Evolutionary conservation across 139 green algal species (phyloP).

Genomic region (Chlorella sp.): DNA sequence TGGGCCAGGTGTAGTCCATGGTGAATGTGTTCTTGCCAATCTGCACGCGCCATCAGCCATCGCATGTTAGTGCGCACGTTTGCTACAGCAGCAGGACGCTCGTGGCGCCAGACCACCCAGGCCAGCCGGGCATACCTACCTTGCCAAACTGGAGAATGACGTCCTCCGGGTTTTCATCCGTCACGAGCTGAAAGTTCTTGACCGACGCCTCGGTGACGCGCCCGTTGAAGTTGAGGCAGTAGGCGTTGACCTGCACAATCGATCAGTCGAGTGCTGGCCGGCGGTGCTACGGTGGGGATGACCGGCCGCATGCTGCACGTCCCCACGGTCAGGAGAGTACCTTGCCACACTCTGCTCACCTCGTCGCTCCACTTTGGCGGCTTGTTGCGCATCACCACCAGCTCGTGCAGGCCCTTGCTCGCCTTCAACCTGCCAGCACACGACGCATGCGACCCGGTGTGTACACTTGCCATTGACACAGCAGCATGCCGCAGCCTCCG

Average conservation of each 20-base stretch:
- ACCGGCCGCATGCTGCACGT: no score
- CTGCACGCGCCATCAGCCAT: no score
- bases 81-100: no score
- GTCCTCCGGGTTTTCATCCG: conserved; percentile 55
- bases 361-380: conserved; percentile 90
- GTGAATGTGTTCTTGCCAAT: conserved; percentile 89
- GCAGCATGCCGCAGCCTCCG: no score
- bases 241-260: conserved; percentile 76
- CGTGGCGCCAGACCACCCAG: background rate
- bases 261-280: no score
- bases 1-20: conserved; percentile 88
- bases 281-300: no score
- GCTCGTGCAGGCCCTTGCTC: conserved; percentile 21
- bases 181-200: conserved; percentile 98
- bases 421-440: conserved; percentile 27
- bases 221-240: conserved; percentile 98
- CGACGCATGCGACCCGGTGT: no score
- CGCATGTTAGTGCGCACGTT: no score
- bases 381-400: conserved; percentile 84
- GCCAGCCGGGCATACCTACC: conserved; percentile 22
- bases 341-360: no score
- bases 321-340: no score
- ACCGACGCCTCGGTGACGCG: conserved; percentile 93
- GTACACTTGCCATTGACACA: no score
- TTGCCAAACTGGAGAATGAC: conserved; percentile 95